phyloP scores from a whole-genome alignment of 2,329 filamentous ascomycete species.

The Penicillium sp. region DNA sequence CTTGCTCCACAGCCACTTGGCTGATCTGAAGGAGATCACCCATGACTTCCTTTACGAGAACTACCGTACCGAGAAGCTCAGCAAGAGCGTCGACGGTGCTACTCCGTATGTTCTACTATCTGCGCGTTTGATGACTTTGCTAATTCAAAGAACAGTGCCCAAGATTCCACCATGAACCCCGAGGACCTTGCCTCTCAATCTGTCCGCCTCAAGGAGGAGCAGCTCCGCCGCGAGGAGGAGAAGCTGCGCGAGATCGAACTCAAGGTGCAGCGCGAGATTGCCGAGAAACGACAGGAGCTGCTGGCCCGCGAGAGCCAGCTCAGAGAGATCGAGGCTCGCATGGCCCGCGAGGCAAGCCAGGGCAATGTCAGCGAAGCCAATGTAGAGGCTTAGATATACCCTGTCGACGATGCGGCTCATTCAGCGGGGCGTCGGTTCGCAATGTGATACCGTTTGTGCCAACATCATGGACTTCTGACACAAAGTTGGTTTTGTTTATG shows the following conservation, averaged over 20 bases:
- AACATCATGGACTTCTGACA: constrained; percentile 35
- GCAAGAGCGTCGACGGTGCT: constrained; percentile 94
- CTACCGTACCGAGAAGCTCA: constrained; percentile 99
- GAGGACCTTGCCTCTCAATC: constrained; percentile 96
- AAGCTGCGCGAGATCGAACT: constrained; percentile 99
- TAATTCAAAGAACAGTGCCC: constrained; percentile 37
- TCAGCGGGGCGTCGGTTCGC: constrained; percentile 28
- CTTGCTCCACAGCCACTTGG: constrained; percentile 93
- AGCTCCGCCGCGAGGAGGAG: constrained; percentile 98
- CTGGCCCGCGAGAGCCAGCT: constrained; percentile 96
- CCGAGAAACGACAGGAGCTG: constrained; percentile 98
- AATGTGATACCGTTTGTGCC: constrained; percentile 35
- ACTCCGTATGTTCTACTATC: constrained; percentile 64
- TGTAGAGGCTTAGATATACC: constrained; percentile 37
- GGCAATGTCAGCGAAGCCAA: constrained; percentile 29
- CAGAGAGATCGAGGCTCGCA: constrained; percentile 96
- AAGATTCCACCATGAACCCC: constrained; percentile 90
- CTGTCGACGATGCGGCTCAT: constrained; percentile 27
- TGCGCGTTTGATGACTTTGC: constrained; percentile 19
- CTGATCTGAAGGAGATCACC: constrained; percentile 98
- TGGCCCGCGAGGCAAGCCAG: constrained; percentile 75
- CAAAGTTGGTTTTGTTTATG: constrained; percentile 35
- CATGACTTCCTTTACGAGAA: constrained; percentile 99
- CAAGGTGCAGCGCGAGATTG: constrained; percentile 99
- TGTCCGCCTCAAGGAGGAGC: constrained; percentile 98